Conservation (phyloP, 345 rosid genomes). For the Noccaea bulbosa region DNA sequence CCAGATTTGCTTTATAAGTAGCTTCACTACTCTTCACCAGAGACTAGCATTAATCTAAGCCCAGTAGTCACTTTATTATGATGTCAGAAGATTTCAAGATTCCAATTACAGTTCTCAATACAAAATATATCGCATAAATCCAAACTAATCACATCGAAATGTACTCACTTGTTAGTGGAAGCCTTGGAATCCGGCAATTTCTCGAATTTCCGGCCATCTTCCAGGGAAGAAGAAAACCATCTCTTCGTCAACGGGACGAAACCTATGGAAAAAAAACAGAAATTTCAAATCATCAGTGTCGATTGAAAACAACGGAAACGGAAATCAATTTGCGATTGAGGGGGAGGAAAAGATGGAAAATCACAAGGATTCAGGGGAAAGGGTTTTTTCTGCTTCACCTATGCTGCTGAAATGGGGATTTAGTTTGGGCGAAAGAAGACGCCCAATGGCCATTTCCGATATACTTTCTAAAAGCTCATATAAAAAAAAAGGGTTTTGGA, state of each 20-base stretch:
- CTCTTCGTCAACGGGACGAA: constrained; percentile 32
- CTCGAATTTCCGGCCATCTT: constrained; percentile 13
- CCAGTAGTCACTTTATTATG: too few relatives aligned
- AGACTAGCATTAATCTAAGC: neutral
- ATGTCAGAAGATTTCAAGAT: neutral
- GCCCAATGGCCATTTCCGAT: constrained; percentile 41
- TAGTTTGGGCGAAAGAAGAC: constrained; percentile 41
- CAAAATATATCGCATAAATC: neutral
- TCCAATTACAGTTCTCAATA: neutral
- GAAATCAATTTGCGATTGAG: neutral
- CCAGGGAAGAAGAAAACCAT: constrained; percentile 34
- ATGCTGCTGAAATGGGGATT: constrained; percentile 23
- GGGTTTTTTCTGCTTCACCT: constrained; percentile 35
- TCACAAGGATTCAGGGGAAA: neutral
- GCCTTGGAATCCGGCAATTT: constrained; percentile 2
- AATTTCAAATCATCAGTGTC: neutral
- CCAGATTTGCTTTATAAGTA: constrained; percentile 10
- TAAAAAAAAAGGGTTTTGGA: neutral
- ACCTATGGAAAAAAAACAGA: constrained; percentile 32
- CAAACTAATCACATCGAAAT: neutral
- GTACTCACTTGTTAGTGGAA: constrained; percentile 26
- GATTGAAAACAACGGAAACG: neutral
- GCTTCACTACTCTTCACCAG: neutral
- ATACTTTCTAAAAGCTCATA: neutral
- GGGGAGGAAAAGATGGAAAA: neutral